A percentile compares a stretch with the other conserved stretches of the same genome.
Evolutionary conservation across 768 basidiomycete species (phyloP).

Genomic region (Cystofilobasidium capitatum): DNA sequence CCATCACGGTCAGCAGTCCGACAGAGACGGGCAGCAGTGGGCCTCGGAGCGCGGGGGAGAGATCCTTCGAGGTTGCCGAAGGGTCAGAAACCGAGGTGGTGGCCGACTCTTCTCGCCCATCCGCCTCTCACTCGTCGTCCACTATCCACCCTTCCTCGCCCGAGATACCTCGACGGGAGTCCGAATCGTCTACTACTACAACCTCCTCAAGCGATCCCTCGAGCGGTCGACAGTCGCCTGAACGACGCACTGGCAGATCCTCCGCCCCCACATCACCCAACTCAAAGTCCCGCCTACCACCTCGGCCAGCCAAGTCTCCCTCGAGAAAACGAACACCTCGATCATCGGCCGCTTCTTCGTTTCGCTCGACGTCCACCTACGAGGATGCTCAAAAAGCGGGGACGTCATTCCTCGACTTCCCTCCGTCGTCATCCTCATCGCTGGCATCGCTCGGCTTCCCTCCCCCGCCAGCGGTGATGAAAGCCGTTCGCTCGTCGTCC

Average conservation of each 20-base stretch:
- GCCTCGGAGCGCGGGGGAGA: not conserved
- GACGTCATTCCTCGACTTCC: not conserved
- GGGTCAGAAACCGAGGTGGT: too few relatives aligned
- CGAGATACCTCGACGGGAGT: not conserved
- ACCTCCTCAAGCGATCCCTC: not conserved
- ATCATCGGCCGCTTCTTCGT: not conserved
- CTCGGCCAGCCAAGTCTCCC: not conserved
- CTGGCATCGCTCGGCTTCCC: not conserved
- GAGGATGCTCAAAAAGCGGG: not conserved
- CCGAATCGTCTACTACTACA: not conserved
- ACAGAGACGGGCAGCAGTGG: not conserved
- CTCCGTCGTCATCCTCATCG: not conserved
- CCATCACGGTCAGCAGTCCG: not conserved
- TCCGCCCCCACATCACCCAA: not conserved
- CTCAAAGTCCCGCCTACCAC: not conserved
- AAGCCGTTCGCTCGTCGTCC: not conserved
- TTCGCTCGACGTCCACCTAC: not conserved
- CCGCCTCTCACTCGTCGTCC: not conserved
- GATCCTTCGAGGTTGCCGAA: not conserved
- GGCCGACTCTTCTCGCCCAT: too few relatives aligned
- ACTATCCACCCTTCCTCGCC: not conserved
- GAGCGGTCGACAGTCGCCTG: not conserved
- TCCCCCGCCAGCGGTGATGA: too few relatives aligned
- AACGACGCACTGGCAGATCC: not conserved
- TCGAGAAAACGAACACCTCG: not conserved